Percentiles rank a stretch among this genome's conserved stretches.
These are phyloP conservation scores for Elaeis guineensis DNA, from an alignment of 176 grass and related monocot genomes.

Conservation along the genomic window DNA sequence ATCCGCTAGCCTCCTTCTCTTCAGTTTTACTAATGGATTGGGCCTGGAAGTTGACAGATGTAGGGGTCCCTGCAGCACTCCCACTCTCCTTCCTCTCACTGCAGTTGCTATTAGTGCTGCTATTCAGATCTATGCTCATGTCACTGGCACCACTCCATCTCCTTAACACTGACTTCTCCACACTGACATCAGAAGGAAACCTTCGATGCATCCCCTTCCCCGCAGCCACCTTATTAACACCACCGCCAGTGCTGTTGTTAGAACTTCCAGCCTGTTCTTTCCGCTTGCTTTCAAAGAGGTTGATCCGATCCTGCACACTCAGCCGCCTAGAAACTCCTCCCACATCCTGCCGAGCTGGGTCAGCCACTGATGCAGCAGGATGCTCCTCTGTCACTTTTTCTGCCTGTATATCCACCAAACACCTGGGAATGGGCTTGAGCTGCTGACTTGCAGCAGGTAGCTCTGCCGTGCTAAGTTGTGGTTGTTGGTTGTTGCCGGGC, in stretches of 20 bases:
- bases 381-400: conserved; percentile 41
- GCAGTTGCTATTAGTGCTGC: conserved; percentile 36
- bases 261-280: conserved; percentile 78
- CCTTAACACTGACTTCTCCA: conserved; percentile 74
- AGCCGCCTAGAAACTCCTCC: conserved; percentile 45
- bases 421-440: neutral
- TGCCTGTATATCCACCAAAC: neutral
- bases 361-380: conserved; percentile 8
- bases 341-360: conserved; percentile 6
- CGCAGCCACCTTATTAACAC: conserved; percentile 42
- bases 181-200: conserved; percentile 69
- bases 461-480: neutral
- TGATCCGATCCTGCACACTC: conserved; percentile 97
- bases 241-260: conserved; percentile 39
- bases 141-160: conserved; percentile 93
- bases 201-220: conserved; percentile 73
- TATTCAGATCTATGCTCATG: conserved; percentile 91
- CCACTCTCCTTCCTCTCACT: conserved; percentile 65
- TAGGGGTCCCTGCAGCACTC: conserved; percentile 49
- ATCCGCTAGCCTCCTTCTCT: conserved; percentile 18
- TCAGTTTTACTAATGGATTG: conserved; percentile 38
- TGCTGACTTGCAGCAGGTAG: conserved; percentile 15
- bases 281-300: conserved; percentile 82
- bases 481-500: neutral
- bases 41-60: conserved; percentile 38